Evolutionary conservation across 1,284 basidiomycete species (phyloP).

Genomic region (Laetiporus sulphureus): DNA sequence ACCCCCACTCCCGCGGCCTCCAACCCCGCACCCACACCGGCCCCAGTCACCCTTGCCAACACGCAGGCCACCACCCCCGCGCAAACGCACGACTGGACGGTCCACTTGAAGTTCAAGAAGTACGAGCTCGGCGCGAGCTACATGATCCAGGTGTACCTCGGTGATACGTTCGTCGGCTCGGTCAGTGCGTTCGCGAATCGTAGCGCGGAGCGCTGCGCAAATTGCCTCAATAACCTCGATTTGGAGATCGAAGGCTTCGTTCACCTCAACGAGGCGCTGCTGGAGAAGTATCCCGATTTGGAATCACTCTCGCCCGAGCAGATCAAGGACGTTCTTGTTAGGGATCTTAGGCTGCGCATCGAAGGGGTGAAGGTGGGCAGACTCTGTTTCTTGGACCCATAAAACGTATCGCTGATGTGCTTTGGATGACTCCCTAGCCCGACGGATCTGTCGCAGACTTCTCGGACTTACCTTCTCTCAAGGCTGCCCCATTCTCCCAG

Average conservation of each 20-base stretch:
- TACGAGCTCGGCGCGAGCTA: conserved; percentile 35
- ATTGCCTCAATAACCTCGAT: conserved; percentile 30
- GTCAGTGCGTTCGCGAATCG: conserved; percentile 36
- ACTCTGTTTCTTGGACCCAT: neutral
- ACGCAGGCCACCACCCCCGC: neutral
- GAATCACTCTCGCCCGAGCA: conserved; percentile 27
- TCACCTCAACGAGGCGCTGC: conserved; percentile 32
- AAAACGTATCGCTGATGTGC: neutral
- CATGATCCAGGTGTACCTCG: conserved; percentile 37
- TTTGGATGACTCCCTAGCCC: neutral
- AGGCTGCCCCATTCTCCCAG: conserved; percentile 4
- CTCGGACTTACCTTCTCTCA: conserved; percentile 7
- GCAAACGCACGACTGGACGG: conserved; percentile 32
- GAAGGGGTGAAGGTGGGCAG: conserved; percentile 9
- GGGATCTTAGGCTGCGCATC: neutral
- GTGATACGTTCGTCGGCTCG: conserved; percentile 31
- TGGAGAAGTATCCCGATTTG: conserved; percentile 24
- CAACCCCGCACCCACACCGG: neutral
- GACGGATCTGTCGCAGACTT: conserved; percentile 5
- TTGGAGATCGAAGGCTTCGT: conserved; percentile 49
- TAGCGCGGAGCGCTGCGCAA: conserved; percentile 30
- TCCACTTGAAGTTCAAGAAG: conserved; percentile 34
- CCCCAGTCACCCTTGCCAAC: neutral
- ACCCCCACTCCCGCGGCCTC: neutral
- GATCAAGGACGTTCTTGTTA: conserved; percentile 29